A percentile compares a stretch with the other conserved stretches of the same genome.
Evolutionary conservation across 1,284 basidiomycete species (phyloP).

Genomic region (Stereum hirsutum): DNA sequence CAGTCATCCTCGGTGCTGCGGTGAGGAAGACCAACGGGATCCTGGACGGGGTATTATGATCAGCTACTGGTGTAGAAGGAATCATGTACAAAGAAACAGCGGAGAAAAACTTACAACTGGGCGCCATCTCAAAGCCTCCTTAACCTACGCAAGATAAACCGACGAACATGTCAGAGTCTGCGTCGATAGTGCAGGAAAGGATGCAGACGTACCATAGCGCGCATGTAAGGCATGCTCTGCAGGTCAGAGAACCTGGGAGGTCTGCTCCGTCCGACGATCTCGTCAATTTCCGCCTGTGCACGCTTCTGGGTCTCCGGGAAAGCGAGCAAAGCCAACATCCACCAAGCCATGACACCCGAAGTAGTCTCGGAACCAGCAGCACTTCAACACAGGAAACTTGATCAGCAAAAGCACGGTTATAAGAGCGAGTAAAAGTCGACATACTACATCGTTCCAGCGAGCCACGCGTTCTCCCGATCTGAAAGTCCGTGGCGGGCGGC

Average conservation of each 20-base stretch:
- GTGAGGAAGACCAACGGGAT: constrained; percentile 13
- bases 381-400: constrained; percentile 5
- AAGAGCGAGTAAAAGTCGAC: constrained; percentile 1
- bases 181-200: no score
- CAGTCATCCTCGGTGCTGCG: constrained; percentile 14
- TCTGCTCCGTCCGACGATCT: constrained; percentile 13
- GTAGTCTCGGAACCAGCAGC: constrained; percentile 15
- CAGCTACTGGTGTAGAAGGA: no score
- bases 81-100: no score
- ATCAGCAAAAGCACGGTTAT: background rate
- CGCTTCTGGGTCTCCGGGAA: constrained; percentile 12
- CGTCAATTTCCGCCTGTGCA: constrained; percentile 16
- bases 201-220: no score
- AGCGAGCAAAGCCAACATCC: constrained; percentile 19
- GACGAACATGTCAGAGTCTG: no score
- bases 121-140: constrained; percentile 15
- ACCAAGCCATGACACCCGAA: constrained; percentile 13
- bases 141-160: no score
- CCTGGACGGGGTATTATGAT: no score
- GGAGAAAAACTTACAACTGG: no score
- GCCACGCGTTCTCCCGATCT: constrained; percentile 12
- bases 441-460: constrained; percentile 14
- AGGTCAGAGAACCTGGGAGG: constrained; percentile 13
- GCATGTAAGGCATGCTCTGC: constrained; percentile 13
- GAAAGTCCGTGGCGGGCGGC: constrained; percentile 9